These are phyloP conservation scores for Urochloa ruziziensis DNA, from an alignment of 176 grass and related monocot genomes.

Conservation along the genomic window DNA sequence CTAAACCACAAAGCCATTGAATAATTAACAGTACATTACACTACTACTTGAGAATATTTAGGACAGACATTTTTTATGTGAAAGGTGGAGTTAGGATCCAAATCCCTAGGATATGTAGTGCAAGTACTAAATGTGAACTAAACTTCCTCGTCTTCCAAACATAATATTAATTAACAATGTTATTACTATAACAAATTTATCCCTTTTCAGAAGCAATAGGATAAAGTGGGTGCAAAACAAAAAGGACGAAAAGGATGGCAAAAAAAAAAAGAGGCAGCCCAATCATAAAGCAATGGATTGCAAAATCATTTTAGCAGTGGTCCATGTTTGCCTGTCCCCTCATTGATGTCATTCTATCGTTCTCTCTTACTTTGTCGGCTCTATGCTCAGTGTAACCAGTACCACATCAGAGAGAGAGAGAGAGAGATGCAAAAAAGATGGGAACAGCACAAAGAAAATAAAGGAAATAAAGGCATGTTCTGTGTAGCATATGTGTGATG, in stretches of 20 bases:
- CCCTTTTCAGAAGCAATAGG: neutral
- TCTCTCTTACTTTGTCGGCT: slow-evolving; percentile 19
- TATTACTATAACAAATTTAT: neutral
- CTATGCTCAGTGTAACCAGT: neutral
- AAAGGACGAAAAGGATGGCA: neutral
- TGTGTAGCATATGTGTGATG: slow-evolving; percentile 31
- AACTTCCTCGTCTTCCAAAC: neutral
- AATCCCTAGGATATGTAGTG: neutral
- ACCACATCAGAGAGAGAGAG: neutral
- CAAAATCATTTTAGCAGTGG: slow-evolving; percentile 68
- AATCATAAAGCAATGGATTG: slow-evolving; percentile 81
- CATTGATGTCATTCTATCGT: slow-evolving; percentile 3
- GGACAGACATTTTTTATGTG: neutral
- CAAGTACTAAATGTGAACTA: neutral
- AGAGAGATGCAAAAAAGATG: neutral
- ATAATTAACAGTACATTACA: neutral
- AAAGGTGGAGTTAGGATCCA: neutral
- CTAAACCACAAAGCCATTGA: neutral
- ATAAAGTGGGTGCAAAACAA: neutral
- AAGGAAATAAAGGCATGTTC: slow-evolving; percentile 31
- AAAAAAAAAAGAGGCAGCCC: slow-evolving; percentile 8
- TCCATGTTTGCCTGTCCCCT: slow-evolving; percentile 25
- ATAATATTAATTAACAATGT: neutral
- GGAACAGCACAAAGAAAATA: slow-evolving; percentile 24
- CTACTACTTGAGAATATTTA: neutral